Evolutionary conservation across 2,329 filamentous ascomycete species (phyloP).

Genomic region (Emydomyces testavorans): DNA sequence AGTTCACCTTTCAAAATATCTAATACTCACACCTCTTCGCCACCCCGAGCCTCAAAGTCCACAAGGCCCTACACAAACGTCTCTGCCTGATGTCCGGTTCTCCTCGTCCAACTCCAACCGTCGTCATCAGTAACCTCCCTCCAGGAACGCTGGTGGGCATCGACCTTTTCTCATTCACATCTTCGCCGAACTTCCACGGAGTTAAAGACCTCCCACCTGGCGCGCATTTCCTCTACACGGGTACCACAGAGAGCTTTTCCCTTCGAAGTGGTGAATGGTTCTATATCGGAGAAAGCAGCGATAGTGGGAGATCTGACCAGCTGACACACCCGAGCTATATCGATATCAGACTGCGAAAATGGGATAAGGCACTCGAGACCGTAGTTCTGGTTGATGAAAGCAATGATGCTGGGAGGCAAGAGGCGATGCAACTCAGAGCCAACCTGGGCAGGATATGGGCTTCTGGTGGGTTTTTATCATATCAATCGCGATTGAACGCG

Average conservation of each 20-base stretch:
- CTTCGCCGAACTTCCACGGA: conserved; percentile 49
- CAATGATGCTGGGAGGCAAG: conserved; percentile 34
- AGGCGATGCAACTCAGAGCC: conserved; percentile 42
- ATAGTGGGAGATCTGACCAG: conserved; percentile 4
- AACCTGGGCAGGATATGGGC: conserved; percentile 48
- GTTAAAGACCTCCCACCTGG: conserved; percentile 48
- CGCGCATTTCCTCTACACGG: conserved; percentile 51
- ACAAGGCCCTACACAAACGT: not conserved
- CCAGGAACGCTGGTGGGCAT: conserved; percentile 41
- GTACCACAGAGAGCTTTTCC: conserved; percentile 47
- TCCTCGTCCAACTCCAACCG: conserved; percentile 28
- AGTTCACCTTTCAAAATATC: no score
- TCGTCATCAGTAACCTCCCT: conserved; percentile 37
- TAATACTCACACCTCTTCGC: no score
- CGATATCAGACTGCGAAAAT: conserved; percentile 45
- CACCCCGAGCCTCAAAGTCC: not conserved
- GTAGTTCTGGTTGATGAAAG: conserved; percentile 25
- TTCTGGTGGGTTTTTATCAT: conserved; percentile 35
- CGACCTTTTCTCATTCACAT: conserved; percentile 50
- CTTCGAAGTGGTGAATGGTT: conserved; percentile 54
- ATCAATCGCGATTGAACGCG: conserved; percentile 26
- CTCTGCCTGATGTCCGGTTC: conserved; percentile 15
- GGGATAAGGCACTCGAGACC: conserved; percentile 35
- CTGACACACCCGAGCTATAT: conserved; percentile 21
- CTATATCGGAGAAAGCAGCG: conserved; percentile 30